Evolutionary conservation across 169 alveolate species (phyloP), one percentile per base, ranked within the genome.

Genomic region (Theileria equi): DNA sequence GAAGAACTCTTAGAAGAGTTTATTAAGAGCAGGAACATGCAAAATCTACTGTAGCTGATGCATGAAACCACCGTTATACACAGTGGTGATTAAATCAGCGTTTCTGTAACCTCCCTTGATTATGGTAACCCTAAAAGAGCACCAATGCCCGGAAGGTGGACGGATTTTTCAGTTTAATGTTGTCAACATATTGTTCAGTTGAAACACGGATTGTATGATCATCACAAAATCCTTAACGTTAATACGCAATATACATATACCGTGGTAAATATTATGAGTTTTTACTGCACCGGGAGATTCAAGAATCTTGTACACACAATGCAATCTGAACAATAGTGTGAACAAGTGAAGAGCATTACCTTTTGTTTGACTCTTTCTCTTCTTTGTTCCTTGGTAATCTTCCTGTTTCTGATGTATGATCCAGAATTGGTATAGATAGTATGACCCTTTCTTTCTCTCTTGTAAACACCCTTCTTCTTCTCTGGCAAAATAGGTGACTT

Each of bases 361-460:
- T 95, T 97, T 67, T 91, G 93, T 35, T 81, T 82, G 68, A 95
- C 98, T 61, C 97, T 91, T 45, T 89, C 96, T 82, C 91, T 95
- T 88, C 98, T 95, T 70, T 96, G 96, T 49, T 89, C 92, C 74
- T 84, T 90, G 67, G 94, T 91, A 80, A 95, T 81, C 90, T 89
- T 97, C 67, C 70, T 74, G 82, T 89, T 88, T 80, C 98, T 92
- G 49, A 88, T 88, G 94, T 95, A 94, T 40, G 84, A 78, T 43
- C 96, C 97, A 71, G 84, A 83, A 47, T 93, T 82, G 49, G 97
- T 92, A 71, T 80, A 65, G 73, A 91, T 78, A 58, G 86, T 73
- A 83, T 88, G 88, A 28, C 95, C 95, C 83, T 89, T 94, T 80
- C 92, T 84, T 47, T 82, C 93, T 59, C 65, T 74, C 52, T 77